Percentiles rank a stretch among this genome's conserved stretches.
phyloP scores from a whole-genome alignment of 1,284 basidiomycete species.

The Cystobasidiaceae sp. region DNA sequence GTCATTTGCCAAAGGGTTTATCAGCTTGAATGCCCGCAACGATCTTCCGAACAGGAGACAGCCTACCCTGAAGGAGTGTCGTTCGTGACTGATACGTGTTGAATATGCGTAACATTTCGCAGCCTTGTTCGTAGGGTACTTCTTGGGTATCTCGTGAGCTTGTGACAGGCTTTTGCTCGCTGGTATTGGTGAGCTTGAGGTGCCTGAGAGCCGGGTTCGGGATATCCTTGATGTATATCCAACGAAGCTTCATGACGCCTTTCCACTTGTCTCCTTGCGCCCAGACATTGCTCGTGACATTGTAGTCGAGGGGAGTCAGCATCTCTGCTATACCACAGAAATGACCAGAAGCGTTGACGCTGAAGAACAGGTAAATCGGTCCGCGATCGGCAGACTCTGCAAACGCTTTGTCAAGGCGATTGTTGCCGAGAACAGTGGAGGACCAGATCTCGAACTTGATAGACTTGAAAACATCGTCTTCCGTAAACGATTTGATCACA shows the following conservation, averaged over 20 bases:
- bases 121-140: slow-evolving; percentile 82
- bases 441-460: slow-evolving; percentile 91
- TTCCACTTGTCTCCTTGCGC: slow-evolving; percentile 93
- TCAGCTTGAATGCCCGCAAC: no score
- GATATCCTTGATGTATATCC: slow-evolving; percentile 75
- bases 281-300: slow-evolving; percentile 73
- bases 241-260: slow-evolving; percentile 59
- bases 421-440: slow-evolving; percentile 90
- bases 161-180: slow-evolving; percentile 91
- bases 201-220: slow-evolving; percentile 31
- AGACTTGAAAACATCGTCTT: slow-evolving; percentile 91
- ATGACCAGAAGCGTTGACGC: slow-evolving; percentile 86
- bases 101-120: slow-evolving; percentile 91
- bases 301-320: slow-evolving; percentile 53
- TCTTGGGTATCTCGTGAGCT: slow-evolving; percentile 88
- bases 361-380: slow-evolving; percentile 93
- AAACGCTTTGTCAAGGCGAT: slow-evolving; percentile 89
- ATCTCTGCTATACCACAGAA: slow-evolving; percentile 97
- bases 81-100: slow-evolving; percentile 81
- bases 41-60: no score
- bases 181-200: slow-evolving; percentile 66
- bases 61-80: slow-evolving; percentile 68
- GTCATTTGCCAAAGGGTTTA: no score
- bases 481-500: slow-evolving; percentile 96
- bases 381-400: slow-evolving; percentile 79